phyloP scores from a whole-genome alignment of 768 basidiomycete genomes.

The Suillus lakei region DNA sequence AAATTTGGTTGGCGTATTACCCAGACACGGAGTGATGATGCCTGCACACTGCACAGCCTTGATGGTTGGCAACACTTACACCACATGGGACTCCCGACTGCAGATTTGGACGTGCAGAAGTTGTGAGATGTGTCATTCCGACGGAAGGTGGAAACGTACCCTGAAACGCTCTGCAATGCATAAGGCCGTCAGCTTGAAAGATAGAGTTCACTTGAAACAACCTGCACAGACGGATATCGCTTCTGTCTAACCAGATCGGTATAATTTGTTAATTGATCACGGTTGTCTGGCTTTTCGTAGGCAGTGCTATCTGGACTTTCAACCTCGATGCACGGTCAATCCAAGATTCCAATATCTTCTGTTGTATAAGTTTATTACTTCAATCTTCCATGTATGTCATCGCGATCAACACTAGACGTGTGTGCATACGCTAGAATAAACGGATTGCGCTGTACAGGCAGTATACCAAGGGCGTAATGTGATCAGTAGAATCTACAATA shows the following conservation, averaged over 20 bases:
- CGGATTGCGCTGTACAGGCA: constrained; percentile 61
- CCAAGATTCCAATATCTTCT: not conserved
- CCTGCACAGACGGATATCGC: not conserved
- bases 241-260: not conserved
- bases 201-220: not conserved
- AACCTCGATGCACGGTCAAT: not conserved
- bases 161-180: not conserved
- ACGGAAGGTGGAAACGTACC: not conserved
- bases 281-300: not conserved
- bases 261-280: not conserved
- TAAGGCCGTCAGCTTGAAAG: not conserved
- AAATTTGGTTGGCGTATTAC: not conserved
- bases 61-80: not conserved
- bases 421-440: constrained; percentile 60
- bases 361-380: not conserved
- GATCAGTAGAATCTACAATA: constrained; percentile 48
- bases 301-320: not conserved
- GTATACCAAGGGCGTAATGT: constrained; percentile 64
- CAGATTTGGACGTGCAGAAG: not conserved
- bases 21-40: not conserved
- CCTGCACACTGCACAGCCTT: not conserved
- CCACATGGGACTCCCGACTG: not conserved
- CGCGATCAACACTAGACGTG: constrained; percentile 51
- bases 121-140: too few species aligned
- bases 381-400: constrained; percentile 37